These are phyloP conservation scores for Amphirosellinia nigrospora DNA, from an alignment of 495 filamentous ascomycete species.

Conservation along the genomic window DNA sequence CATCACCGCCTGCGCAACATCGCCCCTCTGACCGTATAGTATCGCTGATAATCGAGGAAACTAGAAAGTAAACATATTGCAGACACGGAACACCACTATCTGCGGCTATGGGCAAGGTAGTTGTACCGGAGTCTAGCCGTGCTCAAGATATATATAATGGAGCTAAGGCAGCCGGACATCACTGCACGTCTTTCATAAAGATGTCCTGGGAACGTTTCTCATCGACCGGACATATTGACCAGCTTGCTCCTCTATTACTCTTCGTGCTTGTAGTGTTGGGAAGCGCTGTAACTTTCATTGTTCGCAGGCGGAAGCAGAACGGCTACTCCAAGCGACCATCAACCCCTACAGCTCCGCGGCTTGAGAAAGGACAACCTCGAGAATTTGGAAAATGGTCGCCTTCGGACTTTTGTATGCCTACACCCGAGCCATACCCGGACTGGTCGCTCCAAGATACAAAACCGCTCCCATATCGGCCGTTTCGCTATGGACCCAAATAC, in stretches of 20 bases:
- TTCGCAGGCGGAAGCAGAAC: conserved; percentile 28
- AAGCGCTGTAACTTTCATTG: conserved; percentile 22
- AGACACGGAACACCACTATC: neutral
- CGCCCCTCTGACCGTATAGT: neutral
- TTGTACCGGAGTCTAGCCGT: neutral
- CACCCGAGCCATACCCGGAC: conserved; percentile 67
- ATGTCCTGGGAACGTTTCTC: conserved; percentile 10
- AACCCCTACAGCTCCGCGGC: conserved; percentile 31
- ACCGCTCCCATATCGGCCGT: conserved; percentile 83
- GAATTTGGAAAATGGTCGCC: conserved; percentile 69
- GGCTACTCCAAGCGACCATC: conserved; percentile 23
- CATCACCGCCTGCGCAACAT: neutral
- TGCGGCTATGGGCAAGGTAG: neutral
- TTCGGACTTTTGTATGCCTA: conserved; percentile 70
- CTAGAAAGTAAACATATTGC: neutral
- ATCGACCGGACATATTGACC: neutral
- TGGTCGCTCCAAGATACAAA: conserved; percentile 76
- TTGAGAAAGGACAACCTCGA: conserved; percentile 31
- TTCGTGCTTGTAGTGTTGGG: conserved; percentile 29
- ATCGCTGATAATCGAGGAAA: too few relatives aligned
- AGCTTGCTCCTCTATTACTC: conserved; percentile 14
- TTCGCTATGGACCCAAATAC: conserved; percentile 74
- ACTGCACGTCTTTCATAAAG: neutral
- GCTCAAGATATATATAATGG: conserved; percentile 9
- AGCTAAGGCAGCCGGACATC: conserved; percentile 1